phyloP scores from a whole-genome alignment of 345 rosid genomes.

The Arabis hirsuta region DNA sequence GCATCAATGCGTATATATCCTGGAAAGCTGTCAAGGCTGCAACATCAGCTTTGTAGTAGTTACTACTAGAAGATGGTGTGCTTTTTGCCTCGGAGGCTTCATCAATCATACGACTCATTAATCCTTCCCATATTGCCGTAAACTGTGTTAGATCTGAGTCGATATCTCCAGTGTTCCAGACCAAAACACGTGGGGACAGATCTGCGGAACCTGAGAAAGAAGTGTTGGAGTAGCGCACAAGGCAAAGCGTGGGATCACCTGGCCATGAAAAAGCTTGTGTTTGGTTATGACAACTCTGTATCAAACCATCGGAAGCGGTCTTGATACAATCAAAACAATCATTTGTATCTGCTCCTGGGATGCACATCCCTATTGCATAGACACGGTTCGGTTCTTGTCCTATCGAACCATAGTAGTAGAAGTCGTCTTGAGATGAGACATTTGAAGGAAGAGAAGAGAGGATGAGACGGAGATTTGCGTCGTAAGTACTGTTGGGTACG shows the following conservation, averaged over 20 bases:
- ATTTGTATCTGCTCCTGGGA: constrained; percentile 35
- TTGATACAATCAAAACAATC: constrained; percentile 36
- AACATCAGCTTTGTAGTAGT: not conserved
- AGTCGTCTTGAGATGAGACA: constrained; percentile 18
- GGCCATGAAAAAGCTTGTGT: constrained; percentile 36
- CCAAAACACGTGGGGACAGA: accelerated
- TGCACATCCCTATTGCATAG: constrained; percentile 36
- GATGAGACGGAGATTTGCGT: constrained; percentile 34
- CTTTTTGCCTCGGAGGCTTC: constrained; percentile 26
- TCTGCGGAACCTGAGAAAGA: constrained; percentile 27
- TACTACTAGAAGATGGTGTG: constrained; percentile 14
- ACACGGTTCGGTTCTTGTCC: constrained; percentile 40
- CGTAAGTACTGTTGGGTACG: constrained; percentile 35
- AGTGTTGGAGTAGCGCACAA: constrained; percentile 49
- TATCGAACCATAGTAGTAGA: constrained; percentile 38
- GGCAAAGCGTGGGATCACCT: constrained; percentile 39
- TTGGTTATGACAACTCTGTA: constrained; percentile 34
- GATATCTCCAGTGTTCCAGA: not conserved
- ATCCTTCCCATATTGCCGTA: not conserved
- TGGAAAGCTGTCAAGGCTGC: not conserved
- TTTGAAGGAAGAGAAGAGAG: constrained; percentile 41
- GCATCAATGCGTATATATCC: constrained; percentile 21
- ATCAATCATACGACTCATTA: not conserved
- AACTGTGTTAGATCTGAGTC: constrained; percentile 6
- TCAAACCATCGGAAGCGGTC: not conserved